Conservation (phyloP, 202 grass and related monocot genomes). For the Elaeis oleifera region DNA sequence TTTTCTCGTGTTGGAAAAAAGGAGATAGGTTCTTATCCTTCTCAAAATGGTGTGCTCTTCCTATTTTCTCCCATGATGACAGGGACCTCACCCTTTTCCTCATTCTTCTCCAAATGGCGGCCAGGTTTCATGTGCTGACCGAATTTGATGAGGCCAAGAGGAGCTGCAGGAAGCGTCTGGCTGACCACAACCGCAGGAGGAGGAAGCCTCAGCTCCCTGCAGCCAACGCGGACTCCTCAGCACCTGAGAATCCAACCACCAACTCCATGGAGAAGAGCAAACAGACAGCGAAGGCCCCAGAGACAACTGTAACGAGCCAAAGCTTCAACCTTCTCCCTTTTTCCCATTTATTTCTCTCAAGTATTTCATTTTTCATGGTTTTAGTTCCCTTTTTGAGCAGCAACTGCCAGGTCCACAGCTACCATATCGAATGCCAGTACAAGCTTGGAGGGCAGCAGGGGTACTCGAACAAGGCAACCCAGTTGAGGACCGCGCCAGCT, state of each 20-base stretch:
- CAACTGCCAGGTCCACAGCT: not conserved
- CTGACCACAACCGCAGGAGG: conserved; percentile 27
- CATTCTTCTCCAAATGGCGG: no score
- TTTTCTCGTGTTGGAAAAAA: no score
- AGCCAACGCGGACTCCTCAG: not conserved
- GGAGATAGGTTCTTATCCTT: no score
- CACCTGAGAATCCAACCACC: not conserved
- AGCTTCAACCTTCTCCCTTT: not conserved
- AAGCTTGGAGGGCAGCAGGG: not conserved
- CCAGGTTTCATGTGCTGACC: conserved; percentile 19
- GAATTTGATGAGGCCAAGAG: conserved; percentile 27
- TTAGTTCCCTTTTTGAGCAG: not conserved
- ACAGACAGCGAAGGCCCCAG: not conserved
- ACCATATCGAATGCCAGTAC: not conserved
- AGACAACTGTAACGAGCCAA: not conserved
- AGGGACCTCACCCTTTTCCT: no score
- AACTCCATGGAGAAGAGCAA: conserved; percentile 3
- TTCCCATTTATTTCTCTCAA: not conserved
- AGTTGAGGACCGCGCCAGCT: conserved; percentile 1
- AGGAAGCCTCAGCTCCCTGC: conserved; percentile 13
- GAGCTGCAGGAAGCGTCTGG: conserved; percentile 25
- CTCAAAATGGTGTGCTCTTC: no score
- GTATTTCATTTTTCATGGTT: not conserved
- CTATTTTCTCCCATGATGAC: no score
- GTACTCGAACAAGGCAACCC: not conserved